phyloP scores from a whole-genome alignment of 1,284 basidiomycete genomes.

The Apiotrichum mycotoxinovorans region DNA sequence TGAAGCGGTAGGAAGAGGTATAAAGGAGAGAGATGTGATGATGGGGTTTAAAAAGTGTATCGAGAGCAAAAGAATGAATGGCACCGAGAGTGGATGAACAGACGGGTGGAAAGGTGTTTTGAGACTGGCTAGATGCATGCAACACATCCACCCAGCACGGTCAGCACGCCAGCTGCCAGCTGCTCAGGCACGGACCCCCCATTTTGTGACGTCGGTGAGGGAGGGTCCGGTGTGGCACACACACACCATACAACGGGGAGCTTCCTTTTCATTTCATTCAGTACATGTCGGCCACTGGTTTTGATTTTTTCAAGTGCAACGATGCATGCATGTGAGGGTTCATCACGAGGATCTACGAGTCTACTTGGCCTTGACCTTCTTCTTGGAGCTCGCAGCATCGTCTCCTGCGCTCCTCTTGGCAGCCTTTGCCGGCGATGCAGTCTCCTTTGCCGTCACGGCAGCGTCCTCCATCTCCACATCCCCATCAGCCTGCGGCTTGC shows the following conservation, averaged over 20 bases:
- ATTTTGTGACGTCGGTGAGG: background rate
- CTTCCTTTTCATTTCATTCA: no score
- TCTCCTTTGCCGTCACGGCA: no score
- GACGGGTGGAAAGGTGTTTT: no score
- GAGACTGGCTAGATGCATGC: no score
- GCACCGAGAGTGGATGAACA: no score
- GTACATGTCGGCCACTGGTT: no score
- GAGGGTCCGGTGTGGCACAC: background rate
- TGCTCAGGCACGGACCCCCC: conserved; percentile 6
- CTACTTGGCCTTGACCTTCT: conserved; percentile 16
- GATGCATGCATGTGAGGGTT: conserved; percentile 6
- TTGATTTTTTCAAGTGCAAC: background rate
- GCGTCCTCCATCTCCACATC: background rate
- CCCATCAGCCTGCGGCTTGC: background rate
- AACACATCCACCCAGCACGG: no score
- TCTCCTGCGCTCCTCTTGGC: background rate
- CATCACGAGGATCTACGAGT: background rate
- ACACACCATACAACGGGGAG: background rate
- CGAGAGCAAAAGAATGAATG: no score
- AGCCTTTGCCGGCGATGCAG: background rate
- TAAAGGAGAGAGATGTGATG: background rate
- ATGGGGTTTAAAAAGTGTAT: background rate
- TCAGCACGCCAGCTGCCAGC: no score
- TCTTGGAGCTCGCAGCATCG: conserved; percentile 3
- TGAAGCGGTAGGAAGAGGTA: background rate